Evolutionary conservation across 176 grass and related monocot species (phyloP).

Genomic region (Dendrocalamus sinicus): DNA sequence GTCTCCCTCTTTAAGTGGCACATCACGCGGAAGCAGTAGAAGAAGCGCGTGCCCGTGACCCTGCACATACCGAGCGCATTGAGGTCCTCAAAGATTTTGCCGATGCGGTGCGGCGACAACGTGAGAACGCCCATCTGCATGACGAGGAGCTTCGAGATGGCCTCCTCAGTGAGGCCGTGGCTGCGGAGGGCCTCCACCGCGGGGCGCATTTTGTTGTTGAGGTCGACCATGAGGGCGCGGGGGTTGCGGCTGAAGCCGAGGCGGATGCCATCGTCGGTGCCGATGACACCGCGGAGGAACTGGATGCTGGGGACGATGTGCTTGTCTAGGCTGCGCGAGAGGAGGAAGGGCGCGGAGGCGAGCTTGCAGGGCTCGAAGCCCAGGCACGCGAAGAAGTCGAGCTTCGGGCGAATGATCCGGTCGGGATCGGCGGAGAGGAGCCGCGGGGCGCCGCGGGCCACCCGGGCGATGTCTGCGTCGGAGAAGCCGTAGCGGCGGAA

Average conservation of each 20-base stretch:
- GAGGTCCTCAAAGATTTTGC: conserved; percentile 45
- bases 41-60: conserved; percentile 6
- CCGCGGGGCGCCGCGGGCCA: neutral
- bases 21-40: conserved; percentile 21
- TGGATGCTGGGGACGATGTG: conserved; percentile 43
- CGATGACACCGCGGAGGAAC: conserved; percentile 41
- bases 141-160: conserved; percentile 37
- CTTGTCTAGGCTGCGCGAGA: conserved; percentile 33
- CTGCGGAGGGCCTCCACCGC: conserved; percentile 34
- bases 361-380: conserved; percentile 31
- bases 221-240: neutral
- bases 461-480: conserved; percentile 31
- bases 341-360: neutral
- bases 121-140: conserved; percentile 15
- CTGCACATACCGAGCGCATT: neutral
- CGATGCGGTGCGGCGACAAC: conserved; percentile 21
- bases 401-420: conserved; percentile 37
- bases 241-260: neutral
- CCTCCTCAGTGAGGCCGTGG: conserved; percentile 7
- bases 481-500: conserved; percentile 49
- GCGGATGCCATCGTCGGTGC: conserved; percentile 16
- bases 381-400: conserved; percentile 49
- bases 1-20: neutral
- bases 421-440: conserved; percentile 34
- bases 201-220: conserved; percentile 33